Evolutionary conservation across 106 monocot genomes (phyloP).

Genomic region (Posidonia australis): DNA sequence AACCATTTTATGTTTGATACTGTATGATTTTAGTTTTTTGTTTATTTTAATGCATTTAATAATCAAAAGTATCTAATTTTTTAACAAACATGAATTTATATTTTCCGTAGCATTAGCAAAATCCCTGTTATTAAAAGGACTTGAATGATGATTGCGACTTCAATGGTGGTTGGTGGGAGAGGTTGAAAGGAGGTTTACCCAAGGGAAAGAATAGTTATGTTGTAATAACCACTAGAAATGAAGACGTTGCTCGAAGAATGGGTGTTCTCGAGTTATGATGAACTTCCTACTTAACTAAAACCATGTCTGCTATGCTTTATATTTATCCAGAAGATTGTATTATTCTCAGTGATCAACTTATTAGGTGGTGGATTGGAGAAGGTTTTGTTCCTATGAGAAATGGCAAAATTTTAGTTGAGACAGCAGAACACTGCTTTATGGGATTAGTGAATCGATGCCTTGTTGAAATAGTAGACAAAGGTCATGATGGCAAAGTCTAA

Average conservation of each 20-base stretch:
- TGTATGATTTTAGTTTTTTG: too few species aligned
- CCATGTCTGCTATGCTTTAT: conserved; percentile 4
- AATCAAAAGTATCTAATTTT: too few species aligned
- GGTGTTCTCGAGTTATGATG: conserved; percentile 1
- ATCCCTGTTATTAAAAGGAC: too few species aligned
- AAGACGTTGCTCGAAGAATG: not conserved
- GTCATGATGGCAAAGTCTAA: not conserved
- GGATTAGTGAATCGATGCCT: conserved; percentile 5
- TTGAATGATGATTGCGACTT: not conserved
- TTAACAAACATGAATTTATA: too few species aligned
- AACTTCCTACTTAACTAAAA: conserved; percentile 4
- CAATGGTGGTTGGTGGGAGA: not conserved
- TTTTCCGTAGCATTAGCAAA: too few species aligned
- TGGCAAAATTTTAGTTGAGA: not conserved
- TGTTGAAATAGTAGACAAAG: conserved; percentile 3
- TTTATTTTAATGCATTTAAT: too few species aligned
- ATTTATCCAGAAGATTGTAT: conserved; percentile 5
- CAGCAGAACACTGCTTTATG: conserved; percentile 1
- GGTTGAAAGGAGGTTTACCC: not conserved
- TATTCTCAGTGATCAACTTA: not conserved
- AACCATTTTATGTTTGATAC: too few species aligned
- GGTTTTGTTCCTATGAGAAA: conserved; percentile 9
- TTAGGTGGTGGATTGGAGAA: conserved; percentile 8
- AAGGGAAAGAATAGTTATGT: not conserved
- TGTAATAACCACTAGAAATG: not conserved